Percentiles rank a stretch among this genome's conserved stretches.
Conservation (phyloP, 345 rosid species). For the Populus davidiana region DNA sequence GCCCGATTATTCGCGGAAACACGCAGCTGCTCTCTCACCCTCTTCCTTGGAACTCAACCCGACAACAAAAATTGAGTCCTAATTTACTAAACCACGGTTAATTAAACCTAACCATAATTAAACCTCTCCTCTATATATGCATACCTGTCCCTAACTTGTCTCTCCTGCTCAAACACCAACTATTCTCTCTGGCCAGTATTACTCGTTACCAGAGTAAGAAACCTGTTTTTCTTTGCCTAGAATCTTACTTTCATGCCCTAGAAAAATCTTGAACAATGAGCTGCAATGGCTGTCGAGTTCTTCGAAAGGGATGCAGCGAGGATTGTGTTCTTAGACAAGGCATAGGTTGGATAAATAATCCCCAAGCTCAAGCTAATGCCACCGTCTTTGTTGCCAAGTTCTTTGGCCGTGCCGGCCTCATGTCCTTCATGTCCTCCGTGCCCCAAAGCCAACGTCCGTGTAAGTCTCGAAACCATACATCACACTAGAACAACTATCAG, state of each 20-base stretch:
- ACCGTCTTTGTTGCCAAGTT: constrained; percentile 84
- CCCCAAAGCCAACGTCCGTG: constrained; percentile 60
- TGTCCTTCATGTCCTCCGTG: constrained; percentile 71
- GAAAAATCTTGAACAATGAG: constrained; percentile 44
- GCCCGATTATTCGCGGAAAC: constrained; percentile 51
- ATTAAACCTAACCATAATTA: neutral
- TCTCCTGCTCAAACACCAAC: neutral
- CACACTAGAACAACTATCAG: neutral
- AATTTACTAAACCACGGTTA: constrained; percentile 13
- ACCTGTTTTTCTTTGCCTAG: neutral
- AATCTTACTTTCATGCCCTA: neutral
- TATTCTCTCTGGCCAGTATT: neutral
- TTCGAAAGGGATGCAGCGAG: constrained; percentile 84
- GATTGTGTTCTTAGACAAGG: constrained; percentile 68
- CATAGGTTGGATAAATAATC: constrained; percentile 52
- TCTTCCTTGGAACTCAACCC: constrained; percentile 45
- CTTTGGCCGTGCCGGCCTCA: constrained; percentile 88
- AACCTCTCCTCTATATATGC: neutral
- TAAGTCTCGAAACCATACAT: constrained; percentile 14
- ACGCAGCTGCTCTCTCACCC: constrained; percentile 54
- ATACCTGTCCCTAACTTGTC: neutral
- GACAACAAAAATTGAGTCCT: neutral
- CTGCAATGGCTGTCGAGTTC: constrained; percentile 82
- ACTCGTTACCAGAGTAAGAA: neutral
- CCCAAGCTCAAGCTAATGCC: constrained; percentile 80